Evolutionary conservation across 2,329 filamentous ascomycete species (phyloP).

Genomic region (Fusarium verrucosum): DNA sequence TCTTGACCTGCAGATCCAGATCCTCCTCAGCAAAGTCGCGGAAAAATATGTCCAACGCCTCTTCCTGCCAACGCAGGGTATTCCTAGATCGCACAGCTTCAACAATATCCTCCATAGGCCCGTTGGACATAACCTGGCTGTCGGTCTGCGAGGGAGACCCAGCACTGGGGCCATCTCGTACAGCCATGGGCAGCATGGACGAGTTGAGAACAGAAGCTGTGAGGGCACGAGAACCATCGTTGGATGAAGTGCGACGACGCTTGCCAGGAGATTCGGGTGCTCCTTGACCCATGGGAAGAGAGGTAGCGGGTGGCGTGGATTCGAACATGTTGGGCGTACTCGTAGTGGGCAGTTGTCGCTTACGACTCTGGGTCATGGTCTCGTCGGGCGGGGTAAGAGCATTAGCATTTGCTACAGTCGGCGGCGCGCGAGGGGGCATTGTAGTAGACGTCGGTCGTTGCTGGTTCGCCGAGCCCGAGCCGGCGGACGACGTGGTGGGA

Average conservation of each 20-base stretch:
- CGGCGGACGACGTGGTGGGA: conserved; percentile 39
- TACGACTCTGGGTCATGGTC: conserved; percentile 54
- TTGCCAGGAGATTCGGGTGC: conserved; percentile 48
- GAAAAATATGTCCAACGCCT: conserved; percentile 68
- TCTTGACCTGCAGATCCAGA: conserved; percentile 66
- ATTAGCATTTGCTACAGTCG: conserved; percentile 51
- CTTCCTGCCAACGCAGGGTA: conserved; percentile 63
- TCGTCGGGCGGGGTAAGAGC: conserved; percentile 67
- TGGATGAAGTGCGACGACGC: conserved; percentile 47
- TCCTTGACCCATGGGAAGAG: conserved; percentile 37
- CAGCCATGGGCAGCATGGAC: conserved; percentile 40
- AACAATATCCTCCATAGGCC: conserved; percentile 51
- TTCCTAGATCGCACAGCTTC: conserved; percentile 54
- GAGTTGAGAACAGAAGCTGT: conserved; percentile 42
- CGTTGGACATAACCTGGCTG: conserved; percentile 28
- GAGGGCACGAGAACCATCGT: conserved; percentile 42
- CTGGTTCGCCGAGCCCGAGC: conserved; percentile 38
- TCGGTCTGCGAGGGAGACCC: conserved; percentile 37
- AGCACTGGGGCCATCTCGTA: conserved; percentile 30
- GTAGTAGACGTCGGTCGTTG: conserved; percentile 46
- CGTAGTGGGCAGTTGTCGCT: conserved; percentile 50
- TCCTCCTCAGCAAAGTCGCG: conserved; percentile 66
- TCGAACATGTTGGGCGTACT: conserved; percentile 34
- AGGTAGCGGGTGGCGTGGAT: conserved; percentile 34
- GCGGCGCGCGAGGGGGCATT: conserved; percentile 52